Conservation (phyloP, 768 basidiomycete species). For the Agrocybe pediades region DNA sequence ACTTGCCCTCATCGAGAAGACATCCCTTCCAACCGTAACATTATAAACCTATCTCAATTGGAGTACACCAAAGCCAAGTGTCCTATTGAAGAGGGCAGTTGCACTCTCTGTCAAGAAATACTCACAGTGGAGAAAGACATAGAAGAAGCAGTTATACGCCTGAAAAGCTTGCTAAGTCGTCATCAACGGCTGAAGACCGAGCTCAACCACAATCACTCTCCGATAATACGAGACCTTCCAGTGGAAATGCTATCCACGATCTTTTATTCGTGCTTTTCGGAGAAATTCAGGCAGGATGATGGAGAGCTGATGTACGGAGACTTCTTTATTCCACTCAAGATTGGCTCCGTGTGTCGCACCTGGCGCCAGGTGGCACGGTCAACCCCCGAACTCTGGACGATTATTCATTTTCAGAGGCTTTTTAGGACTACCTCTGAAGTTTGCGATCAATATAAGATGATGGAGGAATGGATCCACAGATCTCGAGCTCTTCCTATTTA, state of each 20-base stretch:
- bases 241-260: background rate
- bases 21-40: too few species aligned
- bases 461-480: too few species aligned
- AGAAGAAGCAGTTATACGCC: background rate
- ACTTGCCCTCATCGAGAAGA: too few species aligned
- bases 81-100: too few species aligned
- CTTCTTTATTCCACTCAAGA: background rate
- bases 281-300: background rate
- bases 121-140: too few species aligned
- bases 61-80: too few species aligned
- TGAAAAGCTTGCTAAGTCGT: background rate
- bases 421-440: too few species aligned
- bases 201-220: background rate
- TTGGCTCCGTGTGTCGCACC: background rate
- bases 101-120: too few species aligned
- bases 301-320: background rate
- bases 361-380: conserved; percentile 4
- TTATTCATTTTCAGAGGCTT: too few species aligned
- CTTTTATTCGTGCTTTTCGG: background rate
- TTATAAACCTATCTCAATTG: too few species aligned
- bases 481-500: too few species aligned
- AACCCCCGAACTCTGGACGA: conserved; percentile 13
- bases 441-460: too few species aligned
- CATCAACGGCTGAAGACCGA: background rate
- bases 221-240: background rate